Evolutionary conservation across 148 eudicot species (phyloP).

Genomic region (Arbutus unedo): DNA sequence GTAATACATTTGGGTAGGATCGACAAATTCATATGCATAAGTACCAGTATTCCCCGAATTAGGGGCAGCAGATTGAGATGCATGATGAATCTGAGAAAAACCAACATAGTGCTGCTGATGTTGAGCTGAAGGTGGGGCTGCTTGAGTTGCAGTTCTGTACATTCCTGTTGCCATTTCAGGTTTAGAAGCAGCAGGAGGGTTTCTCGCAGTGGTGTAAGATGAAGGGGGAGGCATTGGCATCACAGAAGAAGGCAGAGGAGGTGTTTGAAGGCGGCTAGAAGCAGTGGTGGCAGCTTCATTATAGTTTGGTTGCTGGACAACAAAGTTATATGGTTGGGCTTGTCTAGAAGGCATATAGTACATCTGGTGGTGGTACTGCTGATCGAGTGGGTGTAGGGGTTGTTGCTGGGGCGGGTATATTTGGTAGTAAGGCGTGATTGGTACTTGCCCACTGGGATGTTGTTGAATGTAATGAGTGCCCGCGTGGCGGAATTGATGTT

Average conservation of each 20-base stretch:
- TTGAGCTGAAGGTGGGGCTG: slow-evolving; percentile 41
- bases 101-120: slow-evolving; percentile 52
- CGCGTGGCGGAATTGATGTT: slow-evolving; percentile 51
- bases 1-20: slow-evolving; percentile 65
- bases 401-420: slow-evolving; percentile 71
- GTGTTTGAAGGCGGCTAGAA: slow-evolving; percentile 46
- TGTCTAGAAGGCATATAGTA: slow-evolving; percentile 63
- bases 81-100: slow-evolving; percentile 64
- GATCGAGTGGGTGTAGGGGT: slow-evolving; percentile 34
- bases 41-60: slow-evolving; percentile 36
- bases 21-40: slow-evolving; percentile 67
- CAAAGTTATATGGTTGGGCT: slow-evolving; percentile 57
- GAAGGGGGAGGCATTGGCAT: slow-evolving; percentile 26
- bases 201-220: slow-evolving; percentile 34
- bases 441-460: slow-evolving; percentile 49
- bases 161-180: slow-evolving; percentile 47
- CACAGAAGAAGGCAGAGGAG: slow-evolving; percentile 27
- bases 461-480: slow-evolving; percentile 61
- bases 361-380: slow-evolving; percentile 46
- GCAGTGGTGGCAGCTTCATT: slow-evolving; percentile 34
- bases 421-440: slow-evolving; percentile 54
- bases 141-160: slow-evolving; percentile 46
- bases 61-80: slow-evolving; percentile 59
- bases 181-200: slow-evolving; percentile 44
- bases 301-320: slow-evolving; percentile 47